Evolutionary conservation across 73 alveolate genomes (phyloP).

Genomic region (Paramecium tetraurelia): DNA sequence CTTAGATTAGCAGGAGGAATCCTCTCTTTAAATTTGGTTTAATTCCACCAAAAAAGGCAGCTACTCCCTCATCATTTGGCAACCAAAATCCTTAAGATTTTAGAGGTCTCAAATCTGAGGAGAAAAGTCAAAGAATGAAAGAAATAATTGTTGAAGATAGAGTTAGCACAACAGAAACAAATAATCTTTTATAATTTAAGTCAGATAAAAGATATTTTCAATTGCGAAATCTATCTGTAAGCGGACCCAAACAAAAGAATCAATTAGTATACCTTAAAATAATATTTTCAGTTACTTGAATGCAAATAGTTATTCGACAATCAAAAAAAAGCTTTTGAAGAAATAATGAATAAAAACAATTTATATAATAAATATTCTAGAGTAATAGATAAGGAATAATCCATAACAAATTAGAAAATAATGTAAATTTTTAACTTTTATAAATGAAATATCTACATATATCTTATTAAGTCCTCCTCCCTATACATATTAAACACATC

Average conservation of each 20-base stretch:
- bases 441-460: not conserved
- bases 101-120: constrained; percentile 28
- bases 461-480: not conserved
- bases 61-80: not conserved
- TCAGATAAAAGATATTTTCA: not conserved
- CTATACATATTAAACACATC: not conserved
- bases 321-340: constrained; percentile 20
- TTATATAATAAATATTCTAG: constrained; percentile 1
- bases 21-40: constrained; percentile 43
- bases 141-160: not conserved
- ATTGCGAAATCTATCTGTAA: not conserved
- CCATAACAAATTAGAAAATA: constrained; percentile 27
- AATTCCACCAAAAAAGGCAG: not conserved
- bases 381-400: constrained; percentile 14
- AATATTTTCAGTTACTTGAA: not conserved
- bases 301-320: constrained; percentile 30
- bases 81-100: not conserved
- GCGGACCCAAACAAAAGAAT: not conserved
- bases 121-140: not conserved
- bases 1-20: constrained; percentile 42
- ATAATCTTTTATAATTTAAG: not conserved
- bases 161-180: not conserved
- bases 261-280: not conserved
- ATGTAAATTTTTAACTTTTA: not conserved
- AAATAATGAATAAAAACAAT: not conserved